Conservation (phyloP, 1,284 basidiomycete genomes). For the Fistulinella cinereoalba region DNA sequence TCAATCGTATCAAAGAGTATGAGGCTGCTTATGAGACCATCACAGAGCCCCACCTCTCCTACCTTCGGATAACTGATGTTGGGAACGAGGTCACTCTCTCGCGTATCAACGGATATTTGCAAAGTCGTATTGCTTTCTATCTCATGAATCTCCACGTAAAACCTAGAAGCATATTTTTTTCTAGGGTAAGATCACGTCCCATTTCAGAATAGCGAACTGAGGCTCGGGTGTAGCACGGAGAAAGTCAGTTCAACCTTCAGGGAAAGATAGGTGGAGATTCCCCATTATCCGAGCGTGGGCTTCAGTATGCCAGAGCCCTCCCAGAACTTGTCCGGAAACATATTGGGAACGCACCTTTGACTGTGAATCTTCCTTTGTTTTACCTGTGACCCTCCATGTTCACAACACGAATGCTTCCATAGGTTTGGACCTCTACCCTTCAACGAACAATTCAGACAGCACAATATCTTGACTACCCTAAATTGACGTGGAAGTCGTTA, state of each 20-base stretch:
- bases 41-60: constrained; percentile 82
- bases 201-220: background rate
- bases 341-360: constrained; percentile 85
- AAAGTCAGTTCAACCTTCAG: constrained; percentile 95
- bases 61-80: constrained; percentile 86
- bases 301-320: constrained; percentile 82
- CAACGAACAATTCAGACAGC: constrained; percentile 93
- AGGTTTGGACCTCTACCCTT: constrained; percentile 97
- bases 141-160: constrained; percentile 98
- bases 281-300: constrained; percentile 78
- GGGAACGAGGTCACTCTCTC: constrained; percentile 83
- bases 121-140: constrained; percentile 97
- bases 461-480: constrained; percentile 78
- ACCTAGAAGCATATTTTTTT: constrained; percentile 95
- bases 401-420: constrained; percentile 9
- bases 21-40: constrained; percentile 97
- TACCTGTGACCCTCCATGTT: background rate
- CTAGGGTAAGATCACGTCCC: constrained; percentile 59
- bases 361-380: constrained; percentile 49
- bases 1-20: constrained; percentile 89
- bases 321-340: constrained; percentile 89
- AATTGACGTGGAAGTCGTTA: constrained; percentile 97
- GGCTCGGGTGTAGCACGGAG: constrained; percentile 75
- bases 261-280: constrained; percentile 98
- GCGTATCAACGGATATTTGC: constrained; percentile 88